phyloP scores from a whole-genome alignment of 1,284 basidiomycete genomes.

The Chondrostereum purpureum region DNA sequence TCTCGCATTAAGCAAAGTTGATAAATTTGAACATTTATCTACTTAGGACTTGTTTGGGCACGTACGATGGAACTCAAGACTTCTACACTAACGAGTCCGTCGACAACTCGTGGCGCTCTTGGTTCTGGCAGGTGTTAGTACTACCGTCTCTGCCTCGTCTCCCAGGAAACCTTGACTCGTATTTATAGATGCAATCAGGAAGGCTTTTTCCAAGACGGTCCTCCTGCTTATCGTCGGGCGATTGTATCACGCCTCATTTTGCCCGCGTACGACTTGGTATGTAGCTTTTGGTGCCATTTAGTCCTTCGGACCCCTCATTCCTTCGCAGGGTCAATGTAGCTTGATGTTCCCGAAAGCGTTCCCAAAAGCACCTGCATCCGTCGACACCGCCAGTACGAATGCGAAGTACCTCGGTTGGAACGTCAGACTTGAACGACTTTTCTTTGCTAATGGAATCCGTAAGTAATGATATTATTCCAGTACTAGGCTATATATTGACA shows the following conservation, averaged over 20 bases:
- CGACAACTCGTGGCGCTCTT: constrained; percentile 47
- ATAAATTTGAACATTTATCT: background rate
- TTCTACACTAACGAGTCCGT: constrained; percentile 48
- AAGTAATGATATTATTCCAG: constrained; percentile 19
- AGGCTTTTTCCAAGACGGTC: constrained; percentile 56
- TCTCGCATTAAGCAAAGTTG: background rate
- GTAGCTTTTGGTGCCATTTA: constrained; percentile 13
- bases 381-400: constrained; percentile 38
- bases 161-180: constrained; percentile 2
- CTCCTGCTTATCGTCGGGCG: constrained; percentile 44
- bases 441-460: constrained; percentile 67
- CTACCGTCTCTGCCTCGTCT: background rate
- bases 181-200: constrained; percentile 57
- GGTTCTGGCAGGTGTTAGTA: constrained; percentile 55
- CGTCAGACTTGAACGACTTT: constrained; percentile 47
- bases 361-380: constrained; percentile 29
- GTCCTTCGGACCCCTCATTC: constrained; percentile 2
- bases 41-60: constrained; percentile 48
- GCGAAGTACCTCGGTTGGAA: constrained; percentile 55
- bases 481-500: background rate
- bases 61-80: constrained; percentile 40
- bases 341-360: constrained; percentile 55
- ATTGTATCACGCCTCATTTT: constrained; percentile 58
- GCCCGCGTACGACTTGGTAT: constrained; percentile 50
- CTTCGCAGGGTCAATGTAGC: constrained; percentile 52